These are phyloP conservation scores for Erythrobasidium hasegawianum DNA, from an alignment of 1,284 basidiomycete species.

Conservation along the genomic window DNA sequence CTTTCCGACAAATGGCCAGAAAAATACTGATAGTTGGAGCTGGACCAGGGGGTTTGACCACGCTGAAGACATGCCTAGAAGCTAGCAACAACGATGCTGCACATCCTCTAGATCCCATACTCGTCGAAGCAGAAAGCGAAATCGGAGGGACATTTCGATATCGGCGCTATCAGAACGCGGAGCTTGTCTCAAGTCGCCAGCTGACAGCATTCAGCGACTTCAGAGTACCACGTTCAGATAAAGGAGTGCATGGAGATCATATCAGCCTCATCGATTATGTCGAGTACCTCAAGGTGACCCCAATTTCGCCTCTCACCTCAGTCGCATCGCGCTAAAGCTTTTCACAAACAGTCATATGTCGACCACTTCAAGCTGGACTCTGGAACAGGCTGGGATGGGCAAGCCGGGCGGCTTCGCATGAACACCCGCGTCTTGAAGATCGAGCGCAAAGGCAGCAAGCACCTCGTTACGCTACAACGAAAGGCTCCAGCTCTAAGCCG, in stretches of 20 bases:
- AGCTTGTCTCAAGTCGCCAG: slow-evolving; percentile 60
- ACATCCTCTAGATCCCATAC: slow-evolving; percentile 55
- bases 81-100: slow-evolving; percentile 50
- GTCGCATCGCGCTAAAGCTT: background rate
- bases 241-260: slow-evolving; percentile 55
- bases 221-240: slow-evolving; percentile 55
- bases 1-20: no score
- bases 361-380: slow-evolving; percentile 53
- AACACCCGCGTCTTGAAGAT: slow-evolving; percentile 54
- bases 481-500: slow-evolving; percentile 38
- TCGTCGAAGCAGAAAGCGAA: slow-evolving; percentile 60
- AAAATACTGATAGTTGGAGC: no score
- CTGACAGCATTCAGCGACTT: slow-evolving; percentile 65
- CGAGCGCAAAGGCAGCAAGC: slow-evolving; percentile 49
- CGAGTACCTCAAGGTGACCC: slow-evolving; percentile 55
- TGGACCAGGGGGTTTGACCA: slow-evolving; percentile 61
- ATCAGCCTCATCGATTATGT: slow-evolving; percentile 59
- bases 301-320: no score
- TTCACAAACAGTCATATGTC: slow-evolving; percentile 52
- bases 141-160: slow-evolving; percentile 61
- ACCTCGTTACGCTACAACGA: slow-evolving; percentile 46
- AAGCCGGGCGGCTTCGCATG: slow-evolving; percentile 50
- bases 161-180: slow-evolving; percentile 55
- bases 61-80: slow-evolving; percentile 58
- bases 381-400: slow-evolving; percentile 34